Evolutionary conservation across 345 rosid species (phyloP).

Genomic region (Nasturtium officinale): DNA sequence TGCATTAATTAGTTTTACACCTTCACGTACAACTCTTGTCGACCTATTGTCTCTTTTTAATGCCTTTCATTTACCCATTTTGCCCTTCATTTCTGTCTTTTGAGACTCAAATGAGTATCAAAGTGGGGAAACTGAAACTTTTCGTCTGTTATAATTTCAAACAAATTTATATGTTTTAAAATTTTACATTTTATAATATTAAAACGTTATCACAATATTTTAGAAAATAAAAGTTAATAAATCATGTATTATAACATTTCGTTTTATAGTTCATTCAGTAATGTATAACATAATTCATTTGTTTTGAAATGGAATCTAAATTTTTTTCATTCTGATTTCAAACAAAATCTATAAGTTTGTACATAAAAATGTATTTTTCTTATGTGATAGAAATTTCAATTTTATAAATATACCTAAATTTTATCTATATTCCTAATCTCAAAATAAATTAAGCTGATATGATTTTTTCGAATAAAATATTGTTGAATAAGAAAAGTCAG

Average conservation of each 20-base stretch:
- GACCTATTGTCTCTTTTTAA: slow-evolving; percentile 18
- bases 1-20: slow-evolving; percentile 54
- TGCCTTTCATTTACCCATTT: slow-evolving; percentile 19
- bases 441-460: neutral
- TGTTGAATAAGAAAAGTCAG: neutral
- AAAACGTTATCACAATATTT: neutral
- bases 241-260: neutral
- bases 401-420: neutral
- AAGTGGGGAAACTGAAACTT: neutral
- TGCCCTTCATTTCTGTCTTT: slow-evolving; percentile 17
- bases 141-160: neutral
- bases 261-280: too few species aligned
- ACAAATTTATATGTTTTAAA: neutral
- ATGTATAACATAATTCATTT: neutral
- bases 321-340: neutral
- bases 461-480: neutral
- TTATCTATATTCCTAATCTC: neutral
- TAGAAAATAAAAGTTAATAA: neutral
- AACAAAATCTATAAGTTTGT: neutral
- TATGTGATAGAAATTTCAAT: neutral
- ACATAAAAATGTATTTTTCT: neutral
- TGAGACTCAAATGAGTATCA: neutral
- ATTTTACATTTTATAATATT: neutral
- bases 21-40: slow-evolving; percentile 47
- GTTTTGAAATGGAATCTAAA: neutral